Percentiles rank a stretch among this genome's conserved stretches.
Conservation (phyloP, 176 grass and related monocot genomes). For the Stipa capillata region DNA sequence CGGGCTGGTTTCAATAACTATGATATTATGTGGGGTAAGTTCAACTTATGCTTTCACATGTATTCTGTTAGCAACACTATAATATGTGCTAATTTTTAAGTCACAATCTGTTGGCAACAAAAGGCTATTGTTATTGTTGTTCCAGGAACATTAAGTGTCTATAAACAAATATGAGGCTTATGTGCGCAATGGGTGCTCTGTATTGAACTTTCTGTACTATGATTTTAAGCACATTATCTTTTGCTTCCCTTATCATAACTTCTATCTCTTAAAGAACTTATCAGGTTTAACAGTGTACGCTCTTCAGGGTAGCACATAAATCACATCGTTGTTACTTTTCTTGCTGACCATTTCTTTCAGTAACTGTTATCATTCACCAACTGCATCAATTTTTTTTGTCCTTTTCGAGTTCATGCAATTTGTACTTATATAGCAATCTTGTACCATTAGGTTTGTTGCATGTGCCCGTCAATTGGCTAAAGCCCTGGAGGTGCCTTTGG, state of each 20-base stretch:
- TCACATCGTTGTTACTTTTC: not conserved
- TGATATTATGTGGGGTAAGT: not conserved
- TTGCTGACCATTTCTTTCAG: not conserved
- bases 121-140: not conserved
- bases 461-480: conserved; percentile 85
- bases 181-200: not conserved
- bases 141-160: not conserved
- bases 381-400: not conserved
- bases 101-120: not conserved
- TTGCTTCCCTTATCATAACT: not conserved
- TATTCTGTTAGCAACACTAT: not conserved
- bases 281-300: not conserved
- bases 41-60: not conserved
- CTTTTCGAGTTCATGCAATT: not conserved
- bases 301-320: not conserved
- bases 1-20: not conserved
- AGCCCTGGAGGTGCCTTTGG: conserved; percentile 91
- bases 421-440: conserved; percentile 14
- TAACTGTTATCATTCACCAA: not conserved
- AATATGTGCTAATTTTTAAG: not conserved
- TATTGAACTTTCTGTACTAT: not conserved
- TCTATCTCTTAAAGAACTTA: not conserved
- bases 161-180: not conserved
- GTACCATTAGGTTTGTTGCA: conserved; percentile 67
- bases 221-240: not conserved